These are phyloP conservation scores for Amyloporia xantha DNA, from an alignment of 768 basidiomycete species.

Conservation along the genomic window DNA sequence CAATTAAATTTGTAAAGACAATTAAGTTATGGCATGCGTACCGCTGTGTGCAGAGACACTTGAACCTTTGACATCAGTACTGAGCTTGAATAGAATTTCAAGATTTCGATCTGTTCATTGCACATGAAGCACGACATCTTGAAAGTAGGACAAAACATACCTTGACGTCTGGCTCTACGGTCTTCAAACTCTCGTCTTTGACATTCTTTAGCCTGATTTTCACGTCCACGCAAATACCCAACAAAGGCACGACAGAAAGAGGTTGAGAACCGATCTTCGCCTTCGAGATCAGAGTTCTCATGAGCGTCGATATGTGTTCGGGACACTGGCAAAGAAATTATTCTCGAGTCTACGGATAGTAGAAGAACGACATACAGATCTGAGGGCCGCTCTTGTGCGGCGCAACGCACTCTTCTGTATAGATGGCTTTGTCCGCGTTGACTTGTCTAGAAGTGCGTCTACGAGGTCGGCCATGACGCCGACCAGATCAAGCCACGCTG, in stretches of 20 bases:
- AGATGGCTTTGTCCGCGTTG: slow-evolving; percentile 47
- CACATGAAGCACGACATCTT: background rate
- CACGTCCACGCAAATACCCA: slow-evolving; percentile 69
- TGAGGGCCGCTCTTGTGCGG: slow-evolving; percentile 55
- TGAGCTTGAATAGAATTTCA: slow-evolving; percentile 50
- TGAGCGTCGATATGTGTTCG: slow-evolving; percentile 39
- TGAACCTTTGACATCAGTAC: slow-evolving; percentile 64
- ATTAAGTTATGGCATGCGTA: too few species aligned
- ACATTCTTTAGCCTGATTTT: slow-evolving; percentile 56
- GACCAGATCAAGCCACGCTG: slow-evolving; percentile 46
- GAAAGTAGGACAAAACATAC: slow-evolving; percentile 13
- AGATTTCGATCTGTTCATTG: slow-evolving; percentile 43
- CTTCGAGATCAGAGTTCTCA: slow-evolving; percentile 45
- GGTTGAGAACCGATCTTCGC: slow-evolving; percentile 44
- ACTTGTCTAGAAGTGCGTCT: slow-evolving; percentile 49
- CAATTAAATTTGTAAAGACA: too few species aligned
- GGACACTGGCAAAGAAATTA: slow-evolving; percentile 24
- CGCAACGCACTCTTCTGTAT: slow-evolving; percentile 56
- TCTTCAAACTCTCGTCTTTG: slow-evolving; percentile 35
- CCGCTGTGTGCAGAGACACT: slow-evolving; percentile 54
- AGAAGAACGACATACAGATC: too few species aligned
- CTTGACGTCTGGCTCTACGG: slow-evolving; percentile 42
- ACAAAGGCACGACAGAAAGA: slow-evolving; percentile 39
- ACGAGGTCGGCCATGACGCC: slow-evolving; percentile 53
- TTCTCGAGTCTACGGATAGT: slow-evolving; percentile 43